phyloP scores from a whole-genome alignment of 805 yeast species.

The Cyberlindnera euphorbiiphila region DNA sequence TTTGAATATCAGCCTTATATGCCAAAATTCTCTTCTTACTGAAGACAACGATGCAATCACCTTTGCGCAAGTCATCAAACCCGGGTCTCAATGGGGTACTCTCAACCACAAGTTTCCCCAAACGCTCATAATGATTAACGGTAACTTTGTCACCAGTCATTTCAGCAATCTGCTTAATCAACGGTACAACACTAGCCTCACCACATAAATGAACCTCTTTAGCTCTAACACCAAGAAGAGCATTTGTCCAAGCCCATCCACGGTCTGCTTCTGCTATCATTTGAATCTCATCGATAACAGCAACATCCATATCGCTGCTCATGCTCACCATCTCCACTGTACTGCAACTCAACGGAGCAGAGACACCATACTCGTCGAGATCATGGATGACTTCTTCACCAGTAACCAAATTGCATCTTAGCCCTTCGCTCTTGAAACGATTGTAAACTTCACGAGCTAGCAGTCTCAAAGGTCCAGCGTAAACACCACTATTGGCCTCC shows the following conservation, averaged over 20 bases:
- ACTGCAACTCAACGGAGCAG: constrained; percentile 77
- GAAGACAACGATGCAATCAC: constrained; percentile 90
- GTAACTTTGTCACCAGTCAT: constrained; percentile 78
- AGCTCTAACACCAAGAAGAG: constrained; percentile 81
- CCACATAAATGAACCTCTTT: constrained; percentile 91
- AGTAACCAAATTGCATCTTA: constrained; percentile 79
- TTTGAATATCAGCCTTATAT: constrained; percentile 66
- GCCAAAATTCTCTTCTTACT: constrained; percentile 70
- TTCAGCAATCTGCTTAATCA: constrained; percentile 53
- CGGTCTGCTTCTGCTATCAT: constrained; percentile 79
- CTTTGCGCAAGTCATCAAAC: constrained; percentile 45
- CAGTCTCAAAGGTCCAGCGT: constrained; percentile 90
- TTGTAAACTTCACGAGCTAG: constrained; percentile 91
- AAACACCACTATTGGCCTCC: constrained; percentile 69
- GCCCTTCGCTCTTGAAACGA: constrained; percentile 60
- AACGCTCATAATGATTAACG: constrained; percentile 67
- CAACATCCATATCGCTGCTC: constrained; percentile 67
- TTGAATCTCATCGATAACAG: constrained; percentile 93
- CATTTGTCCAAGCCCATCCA: constrained; percentile 95
- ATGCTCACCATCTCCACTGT: constrained; percentile 92
- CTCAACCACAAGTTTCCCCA: constrained; percentile 66
- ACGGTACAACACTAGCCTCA: constrained; percentile 76
- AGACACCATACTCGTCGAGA: constrained; percentile 61
- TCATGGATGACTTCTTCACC: constrained; percentile 91
- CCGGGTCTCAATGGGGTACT: constrained; percentile 32